These are phyloP conservation scores for Pestalotiopsis sp. DNA, from an alignment of 2,329 filamentous ascomycete genomes.

Conservation along the genomic window DNA sequence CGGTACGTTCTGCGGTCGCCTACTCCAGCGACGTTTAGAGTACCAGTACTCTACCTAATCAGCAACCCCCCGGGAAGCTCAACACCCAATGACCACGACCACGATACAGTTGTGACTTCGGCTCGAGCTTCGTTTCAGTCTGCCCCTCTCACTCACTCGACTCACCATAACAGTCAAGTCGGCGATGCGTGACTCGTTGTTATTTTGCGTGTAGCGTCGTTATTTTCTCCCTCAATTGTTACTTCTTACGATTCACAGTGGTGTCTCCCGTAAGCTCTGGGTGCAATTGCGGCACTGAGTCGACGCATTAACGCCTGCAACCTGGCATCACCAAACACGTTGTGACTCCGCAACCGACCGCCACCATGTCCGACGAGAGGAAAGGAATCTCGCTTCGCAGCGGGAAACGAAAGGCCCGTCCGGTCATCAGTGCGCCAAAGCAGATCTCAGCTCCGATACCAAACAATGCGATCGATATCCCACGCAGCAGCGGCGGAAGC, in stretches of 20 bases:
- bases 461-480: constrained; percentile 47
- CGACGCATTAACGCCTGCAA: background rate
- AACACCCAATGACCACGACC: background rate
- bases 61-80: background rate
- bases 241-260: background rate
- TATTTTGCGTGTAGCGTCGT: background rate
- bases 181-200: background rate
- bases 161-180: background rate
- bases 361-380: constrained; percentile 63
- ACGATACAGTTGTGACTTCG: background rate
- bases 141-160: background rate
- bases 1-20: background rate
- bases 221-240: background rate
- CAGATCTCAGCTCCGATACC: constrained; percentile 66
- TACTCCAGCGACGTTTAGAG: background rate
- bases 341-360: background rate
- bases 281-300: background rate
- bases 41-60: background rate
- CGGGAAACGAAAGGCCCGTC: constrained; percentile 64
- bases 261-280: background rate
- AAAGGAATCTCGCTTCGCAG: constrained; percentile 66
- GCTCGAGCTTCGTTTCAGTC: background rate
- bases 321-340: background rate
- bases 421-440: constrained; percentile 63
- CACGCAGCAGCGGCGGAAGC: constrained; percentile 33